Conservation (phyloP, 2,329 filamentous ascomycete species). For the Cladosporium phlei region DNA sequence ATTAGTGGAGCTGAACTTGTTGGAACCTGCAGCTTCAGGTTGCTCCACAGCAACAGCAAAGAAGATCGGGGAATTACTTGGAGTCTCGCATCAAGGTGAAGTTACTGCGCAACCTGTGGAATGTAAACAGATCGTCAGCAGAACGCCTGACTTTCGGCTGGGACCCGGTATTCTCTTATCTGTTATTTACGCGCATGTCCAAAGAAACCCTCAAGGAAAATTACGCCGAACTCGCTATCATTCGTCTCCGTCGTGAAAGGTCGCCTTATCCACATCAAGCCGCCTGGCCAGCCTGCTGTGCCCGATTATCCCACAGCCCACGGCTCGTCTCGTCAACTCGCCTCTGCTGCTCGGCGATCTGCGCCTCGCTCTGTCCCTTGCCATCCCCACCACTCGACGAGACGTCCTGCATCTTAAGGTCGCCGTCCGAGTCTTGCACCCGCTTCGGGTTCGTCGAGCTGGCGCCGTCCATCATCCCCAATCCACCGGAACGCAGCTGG, state of each 20-base stretch:
- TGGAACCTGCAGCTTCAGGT: no score
- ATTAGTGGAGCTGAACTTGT: no score
- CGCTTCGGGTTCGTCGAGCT: conserved; percentile 51
- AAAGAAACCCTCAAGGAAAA: neutral
- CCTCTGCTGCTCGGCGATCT: conserved; percentile 57
- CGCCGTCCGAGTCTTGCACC: conserved; percentile 19
- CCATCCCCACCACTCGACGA: conserved; percentile 34
- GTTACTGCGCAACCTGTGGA: no score
- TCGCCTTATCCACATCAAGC: conserved; percentile 1
- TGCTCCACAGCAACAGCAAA: no score
- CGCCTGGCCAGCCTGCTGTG: conserved; percentile 12
- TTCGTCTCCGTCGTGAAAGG: neutral
- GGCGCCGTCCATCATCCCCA: conserved; percentile 55
- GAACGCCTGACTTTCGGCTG: no score
- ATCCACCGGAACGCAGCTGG: conserved; percentile 57
- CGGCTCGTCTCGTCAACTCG: conserved; percentile 55
- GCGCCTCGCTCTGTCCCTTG: conserved; percentile 57
- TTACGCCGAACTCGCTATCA: neutral
- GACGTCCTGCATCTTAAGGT: conserved; percentile 38
- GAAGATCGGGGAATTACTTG: no score
- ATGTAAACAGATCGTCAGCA: no score
- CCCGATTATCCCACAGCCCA: conserved; percentile 47
- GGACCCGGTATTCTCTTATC: no score
- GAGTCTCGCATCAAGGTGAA: no score
- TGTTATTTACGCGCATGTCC: no score